These are phyloP conservation scores for Wickerhamiella lipophila DNA, from an alignment of 805 yeast genomes.

Conservation along the genomic window DNA sequence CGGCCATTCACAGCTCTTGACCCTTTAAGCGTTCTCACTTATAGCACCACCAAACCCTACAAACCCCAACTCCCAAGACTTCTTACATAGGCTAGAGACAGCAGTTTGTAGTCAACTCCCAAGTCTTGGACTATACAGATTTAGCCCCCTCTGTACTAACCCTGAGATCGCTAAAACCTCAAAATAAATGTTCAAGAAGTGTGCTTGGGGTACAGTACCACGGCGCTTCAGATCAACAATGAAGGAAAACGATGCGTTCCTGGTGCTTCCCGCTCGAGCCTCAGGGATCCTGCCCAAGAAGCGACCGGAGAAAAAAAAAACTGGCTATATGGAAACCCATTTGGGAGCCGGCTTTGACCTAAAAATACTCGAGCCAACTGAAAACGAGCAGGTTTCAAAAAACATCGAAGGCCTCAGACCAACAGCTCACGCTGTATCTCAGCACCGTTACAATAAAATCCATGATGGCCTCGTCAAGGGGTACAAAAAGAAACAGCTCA, in stretches of 20 bases:
- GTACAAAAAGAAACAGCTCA: slow-evolving; percentile 23
- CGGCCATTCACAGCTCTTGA: too few species aligned
- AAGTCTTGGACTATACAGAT: too few species aligned
- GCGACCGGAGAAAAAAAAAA: background rate
- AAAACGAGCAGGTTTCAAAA: background rate
- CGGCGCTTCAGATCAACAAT: background rate
- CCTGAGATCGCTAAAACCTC: too few species aligned
- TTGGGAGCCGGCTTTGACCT: background rate
- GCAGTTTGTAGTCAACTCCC: background rate
- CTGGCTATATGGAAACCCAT: background rate
- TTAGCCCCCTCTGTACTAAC: too few species aligned
- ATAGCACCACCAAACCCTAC: too few species aligned
- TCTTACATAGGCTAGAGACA: too few species aligned
- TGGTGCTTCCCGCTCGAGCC: slow-evolving; percentile 2
- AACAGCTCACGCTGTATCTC: slow-evolving; percentile 13
- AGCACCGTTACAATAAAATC: slow-evolving; percentile 21
- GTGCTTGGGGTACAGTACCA: background rate
- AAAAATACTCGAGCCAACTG: background rate
- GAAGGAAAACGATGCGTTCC: background rate
- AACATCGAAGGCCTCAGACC: slow-evolving; percentile 6
- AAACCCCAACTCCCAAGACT: too few species aligned
- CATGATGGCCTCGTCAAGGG: slow-evolving; percentile 20
- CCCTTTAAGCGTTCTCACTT: too few species aligned
- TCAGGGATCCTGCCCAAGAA: slow-evolving; percentile 6
- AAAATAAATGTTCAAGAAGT: background rate